Evolutionary conservation across 176 grass and related monocot genomes (phyloP), one percentile per base, ranked within the genome.

Genomic region (Zea luxurians): DNA sequence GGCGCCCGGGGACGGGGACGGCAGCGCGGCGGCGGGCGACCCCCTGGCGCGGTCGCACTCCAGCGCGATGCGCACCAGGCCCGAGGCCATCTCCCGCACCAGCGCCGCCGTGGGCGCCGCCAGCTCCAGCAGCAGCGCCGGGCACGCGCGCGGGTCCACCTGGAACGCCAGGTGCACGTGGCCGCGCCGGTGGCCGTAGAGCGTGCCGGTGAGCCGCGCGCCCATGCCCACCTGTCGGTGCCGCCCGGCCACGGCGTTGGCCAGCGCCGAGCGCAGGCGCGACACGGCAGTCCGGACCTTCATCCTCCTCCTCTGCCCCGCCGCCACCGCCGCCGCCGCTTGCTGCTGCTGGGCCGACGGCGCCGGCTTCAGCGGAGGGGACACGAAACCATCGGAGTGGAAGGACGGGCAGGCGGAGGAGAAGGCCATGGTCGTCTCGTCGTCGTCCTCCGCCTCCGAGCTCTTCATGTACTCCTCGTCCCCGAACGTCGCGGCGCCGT

Each of bases 41-140:
- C 83, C 34, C 75, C 88, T 84, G 83, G 86, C 79, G 60, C 86
- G 83, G 74, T 91, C 91, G 64, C 91, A 91, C 80, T 92, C 93
- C 2, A 97, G 83, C 20, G 93, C 93, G 66, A 97, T 97, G 76
- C 93, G 87, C 58, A 97, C 93, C 3, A 90, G 90, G n/a, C 93
- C 93, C 2, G 93, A 92, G 5, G 93, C 90, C 93, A 97, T 92
- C 80, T 97, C 93, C 2, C 88, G 83, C 41, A 97, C 93, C 42
- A 97, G 83, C 64, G 77, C 72, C 18, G 87, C 86, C 17, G 93
- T 97, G 35, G 93, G 93, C 13, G 87, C 89, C 10, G 93, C 77
- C 2, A 97, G 87, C 82, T 97, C 93, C 7, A 92, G 86, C 11
- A 97, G 85, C 8, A 97, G 73, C 66, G 90, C 90, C 38, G 90